Evolutionary conservation across 2,329 filamentous ascomycete genomes (phyloP).

Genomic region (Hypomyces rosellus): DNA sequence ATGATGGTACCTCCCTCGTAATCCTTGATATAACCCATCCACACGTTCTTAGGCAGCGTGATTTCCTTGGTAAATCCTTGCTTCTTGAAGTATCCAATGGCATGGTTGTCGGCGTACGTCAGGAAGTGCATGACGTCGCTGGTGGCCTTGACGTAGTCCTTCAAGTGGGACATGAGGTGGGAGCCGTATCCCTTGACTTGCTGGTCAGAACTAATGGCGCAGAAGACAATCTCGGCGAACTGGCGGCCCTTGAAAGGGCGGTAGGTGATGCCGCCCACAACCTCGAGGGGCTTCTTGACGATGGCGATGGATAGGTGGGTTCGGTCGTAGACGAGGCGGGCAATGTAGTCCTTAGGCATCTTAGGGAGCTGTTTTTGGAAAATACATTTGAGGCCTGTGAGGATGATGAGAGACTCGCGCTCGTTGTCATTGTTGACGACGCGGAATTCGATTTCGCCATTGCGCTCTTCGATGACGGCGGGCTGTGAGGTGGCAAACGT

Average conservation of each 20-base stretch:
- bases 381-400: conserved; percentile 93
- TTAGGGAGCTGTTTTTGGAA: conserved; percentile 98
- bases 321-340: conserved; percentile 91
- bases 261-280: conserved; percentile 96
- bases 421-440: conserved; percentile 96
- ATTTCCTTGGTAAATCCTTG: conserved; percentile 99
- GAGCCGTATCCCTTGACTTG: conserved; percentile 98
- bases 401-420: conserved; percentile 82
- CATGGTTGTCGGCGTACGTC: conserved; percentile 98
- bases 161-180: conserved; percentile 95
- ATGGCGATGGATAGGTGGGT: conserved; percentile 96
- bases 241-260: conserved; percentile 84
- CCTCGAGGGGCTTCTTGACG: conserved; percentile 90
- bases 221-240: conserved; percentile 98
- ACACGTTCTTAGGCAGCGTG: conserved; percentile 78
- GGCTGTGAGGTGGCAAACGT: conserved; percentile 42
- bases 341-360: conserved; percentile 99
- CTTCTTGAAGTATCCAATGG: conserved; percentile 98
- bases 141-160: conserved; percentile 96
- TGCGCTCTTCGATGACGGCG: conserved; percentile 87
- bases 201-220: conserved; percentile 93
- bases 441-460: conserved; percentile 91
- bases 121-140: conserved; percentile 98
- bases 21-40: conserved; percentile 99
- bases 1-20: conserved; percentile 99